Evolutionary conservation across 192 early-diverging fungal species (phyloP).

Genomic region (Gonapodya prolifera): DNA sequence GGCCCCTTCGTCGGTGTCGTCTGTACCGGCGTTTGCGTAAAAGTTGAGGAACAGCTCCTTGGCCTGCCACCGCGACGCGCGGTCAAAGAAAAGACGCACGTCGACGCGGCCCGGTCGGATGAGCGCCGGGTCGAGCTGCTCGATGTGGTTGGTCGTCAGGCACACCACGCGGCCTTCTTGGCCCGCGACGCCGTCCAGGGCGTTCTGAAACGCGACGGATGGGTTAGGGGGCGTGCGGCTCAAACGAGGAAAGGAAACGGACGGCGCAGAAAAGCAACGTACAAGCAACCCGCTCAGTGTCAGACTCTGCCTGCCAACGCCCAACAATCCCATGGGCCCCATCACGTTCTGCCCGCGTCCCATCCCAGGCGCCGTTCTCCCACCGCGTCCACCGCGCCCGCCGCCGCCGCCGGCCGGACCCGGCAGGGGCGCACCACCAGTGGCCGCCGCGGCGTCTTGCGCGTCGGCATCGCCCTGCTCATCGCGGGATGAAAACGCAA

Average conservation of each 20-base stretch:
- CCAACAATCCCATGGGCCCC: not conserved
- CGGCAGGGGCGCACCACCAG: not conserved
- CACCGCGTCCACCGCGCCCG: not conserved
- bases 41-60: constrained; percentile 19
- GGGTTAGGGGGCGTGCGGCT: constrained; percentile 70
- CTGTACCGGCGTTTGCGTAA: constrained; percentile 13
- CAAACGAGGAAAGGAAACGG: constrained; percentile 11
- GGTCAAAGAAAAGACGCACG: constrained; percentile 32
- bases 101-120: constrained; percentile 40
- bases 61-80: constrained; percentile 28
- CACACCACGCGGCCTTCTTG: constrained; percentile 36
- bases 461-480: constrained; percentile 9
- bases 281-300: constrained; percentile 27
- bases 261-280: not conserved
- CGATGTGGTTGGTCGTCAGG: constrained; percentile 34
- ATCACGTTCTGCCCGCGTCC: no score
- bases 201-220: constrained; percentile 19
- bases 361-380: constrained; percentile 48
- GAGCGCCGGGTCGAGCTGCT: constrained; percentile 29
- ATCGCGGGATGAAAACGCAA: not conserved
- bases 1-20: constrained; percentile 10
- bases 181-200: constrained; percentile 34
- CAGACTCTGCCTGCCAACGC: constrained; percentile 6
- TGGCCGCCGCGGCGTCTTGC: constrained; percentile 4
- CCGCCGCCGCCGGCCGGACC: not conserved